Evolutionary conservation across 192 early-diverging fungal genomes (phyloP).

Genomic region (Umbelopsis isabellina): DNA sequence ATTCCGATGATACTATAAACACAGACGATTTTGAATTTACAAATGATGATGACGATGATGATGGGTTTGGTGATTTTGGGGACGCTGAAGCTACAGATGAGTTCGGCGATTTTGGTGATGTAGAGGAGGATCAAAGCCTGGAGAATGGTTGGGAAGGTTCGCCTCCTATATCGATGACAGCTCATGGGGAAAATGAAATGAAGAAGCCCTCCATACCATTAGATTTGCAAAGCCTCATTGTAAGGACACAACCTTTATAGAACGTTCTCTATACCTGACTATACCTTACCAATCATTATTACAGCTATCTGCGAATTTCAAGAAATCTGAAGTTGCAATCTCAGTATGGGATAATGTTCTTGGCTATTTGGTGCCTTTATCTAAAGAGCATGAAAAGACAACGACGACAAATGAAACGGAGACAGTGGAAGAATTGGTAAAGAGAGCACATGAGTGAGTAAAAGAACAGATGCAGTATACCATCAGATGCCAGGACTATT

Average conservation of each 20-base stretch:
- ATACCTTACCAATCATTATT: too few species aligned
- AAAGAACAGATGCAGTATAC: too few species aligned
- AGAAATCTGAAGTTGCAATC: background rate
- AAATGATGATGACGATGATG: background rate
- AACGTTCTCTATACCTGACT: too few species aligned
- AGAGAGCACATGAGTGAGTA: slow-evolving; percentile 2
- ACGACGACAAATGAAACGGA: background rate
- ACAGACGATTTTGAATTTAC: too few species aligned
- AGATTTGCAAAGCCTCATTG: too few species aligned
- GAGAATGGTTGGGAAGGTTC: too few species aligned
- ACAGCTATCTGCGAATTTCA: slow-evolving; percentile 1
- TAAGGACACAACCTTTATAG: too few species aligned
- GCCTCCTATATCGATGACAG: too few species aligned
- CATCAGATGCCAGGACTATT: background rate
- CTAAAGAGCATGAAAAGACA: background rate
- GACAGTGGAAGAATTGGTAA: background rate
- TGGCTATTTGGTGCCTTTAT: background rate
- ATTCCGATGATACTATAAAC: too few species aligned
- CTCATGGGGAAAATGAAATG: too few species aligned
- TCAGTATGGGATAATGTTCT: background rate
- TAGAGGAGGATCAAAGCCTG: too few species aligned
- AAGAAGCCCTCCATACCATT: too few species aligned
- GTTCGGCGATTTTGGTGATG: background rate
- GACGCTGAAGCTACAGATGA: background rate
- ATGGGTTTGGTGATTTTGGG: background rate